phyloP scores from a whole-genome alignment of 805 yeast species.

The Metschnikowia hibisci region DNA sequence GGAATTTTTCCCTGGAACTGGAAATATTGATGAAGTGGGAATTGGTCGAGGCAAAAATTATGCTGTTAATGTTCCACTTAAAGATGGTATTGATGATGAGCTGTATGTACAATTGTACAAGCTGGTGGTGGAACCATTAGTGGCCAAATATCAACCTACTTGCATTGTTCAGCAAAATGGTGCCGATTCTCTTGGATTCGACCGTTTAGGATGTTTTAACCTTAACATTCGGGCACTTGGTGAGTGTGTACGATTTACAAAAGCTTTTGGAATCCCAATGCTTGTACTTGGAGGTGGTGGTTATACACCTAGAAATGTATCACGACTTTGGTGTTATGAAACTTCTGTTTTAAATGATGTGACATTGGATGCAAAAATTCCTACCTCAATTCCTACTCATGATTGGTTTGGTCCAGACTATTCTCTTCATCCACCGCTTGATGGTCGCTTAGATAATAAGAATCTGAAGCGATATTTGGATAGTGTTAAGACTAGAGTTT shows the following conservation, averaged over 20 bases:
- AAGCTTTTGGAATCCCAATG: slow-evolving; percentile 86
- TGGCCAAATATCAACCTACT: slow-evolving; percentile 87
- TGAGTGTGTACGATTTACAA: slow-evolving; percentile 86
- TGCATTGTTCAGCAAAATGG: slow-evolving; percentile 96
- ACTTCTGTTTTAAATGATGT: slow-evolving; percentile 74
- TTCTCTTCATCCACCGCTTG: slow-evolving; percentile 71
- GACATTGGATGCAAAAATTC: slow-evolving; percentile 44
- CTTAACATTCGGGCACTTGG: slow-evolving; percentile 91
- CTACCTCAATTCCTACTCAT: slow-evolving; percentile 69
- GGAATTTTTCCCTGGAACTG: slow-evolving; percentile 96
- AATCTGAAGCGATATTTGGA: slow-evolving; percentile 82
- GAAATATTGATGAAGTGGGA: slow-evolving; percentile 85
- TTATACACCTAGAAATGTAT: slow-evolving; percentile 92
- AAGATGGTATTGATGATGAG: slow-evolving; percentile 95
- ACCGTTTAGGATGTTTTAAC: slow-evolving; percentile 90
- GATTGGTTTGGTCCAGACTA: slow-evolving; percentile 88
- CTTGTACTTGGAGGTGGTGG: slow-evolving; percentile 97
- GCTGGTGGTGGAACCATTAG: slow-evolving; percentile 84
- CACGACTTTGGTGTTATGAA: slow-evolving; percentile 93
- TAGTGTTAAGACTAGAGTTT: slow-evolving; percentile 63
- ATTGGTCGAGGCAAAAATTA: slow-evolving; percentile 85
- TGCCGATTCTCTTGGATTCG: slow-evolving; percentile 92
- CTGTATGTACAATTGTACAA: slow-evolving; percentile 72
- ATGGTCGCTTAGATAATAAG: slow-evolving; percentile 65
- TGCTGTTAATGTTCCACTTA: slow-evolving; percentile 84